Conservation (phyloP, 108 stramenopile species). For the Ochromonas danica region DNA sequence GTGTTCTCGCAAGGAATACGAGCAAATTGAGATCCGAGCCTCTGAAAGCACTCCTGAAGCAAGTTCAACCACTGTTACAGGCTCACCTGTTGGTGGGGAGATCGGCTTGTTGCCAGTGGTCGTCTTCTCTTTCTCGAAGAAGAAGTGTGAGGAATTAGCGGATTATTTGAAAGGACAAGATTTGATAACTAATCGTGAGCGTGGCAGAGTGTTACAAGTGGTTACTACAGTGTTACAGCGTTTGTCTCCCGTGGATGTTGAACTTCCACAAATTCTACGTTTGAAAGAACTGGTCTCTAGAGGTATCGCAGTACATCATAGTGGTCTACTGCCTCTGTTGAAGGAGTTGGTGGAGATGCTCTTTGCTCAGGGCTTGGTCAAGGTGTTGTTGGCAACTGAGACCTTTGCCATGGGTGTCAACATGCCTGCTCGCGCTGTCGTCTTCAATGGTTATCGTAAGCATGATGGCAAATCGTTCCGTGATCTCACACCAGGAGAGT, state of each 20-base stretch:
- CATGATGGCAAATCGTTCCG: slow-evolving; percentile 88
- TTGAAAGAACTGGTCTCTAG: slow-evolving; percentile 67
- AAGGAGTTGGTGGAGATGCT: slow-evolving; percentile 94
- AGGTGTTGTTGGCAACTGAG: slow-evolving; percentile 93
- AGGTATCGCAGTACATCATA: slow-evolving; percentile 96
- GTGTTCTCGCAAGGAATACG: not conserved
- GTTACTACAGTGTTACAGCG: slow-evolving; percentile 58
- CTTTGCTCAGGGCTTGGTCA: slow-evolving; percentile 85
- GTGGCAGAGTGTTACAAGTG: slow-evolving; percentile 48
- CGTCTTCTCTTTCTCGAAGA: slow-evolving; percentile 95
- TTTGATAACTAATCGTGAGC: slow-evolving; percentile 78
- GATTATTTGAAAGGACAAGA: slow-evolving; percentile 73
- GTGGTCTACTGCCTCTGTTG: slow-evolving; percentile 92
- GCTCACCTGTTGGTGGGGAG: slow-evolving; percentile 52
- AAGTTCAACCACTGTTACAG: no score
- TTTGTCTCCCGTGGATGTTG: slow-evolving; percentile 72
- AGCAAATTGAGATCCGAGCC: no score
- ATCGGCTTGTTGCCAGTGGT: slow-evolving; percentile 88
- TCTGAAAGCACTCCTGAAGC: no score
- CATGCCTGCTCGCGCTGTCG: slow-evolving; percentile 94
- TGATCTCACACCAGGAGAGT: slow-evolving; percentile 66
- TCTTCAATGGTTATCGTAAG: slow-evolving; percentile 89
- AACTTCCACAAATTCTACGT: slow-evolving; percentile 81
- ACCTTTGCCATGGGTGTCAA: slow-evolving; percentile 99
- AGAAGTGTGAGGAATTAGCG: slow-evolving; percentile 92